Evolutionary conservation across 2,329 filamentous ascomycete species (phyloP).

Genomic region (Sodiomyces alkalinus): DNA sequence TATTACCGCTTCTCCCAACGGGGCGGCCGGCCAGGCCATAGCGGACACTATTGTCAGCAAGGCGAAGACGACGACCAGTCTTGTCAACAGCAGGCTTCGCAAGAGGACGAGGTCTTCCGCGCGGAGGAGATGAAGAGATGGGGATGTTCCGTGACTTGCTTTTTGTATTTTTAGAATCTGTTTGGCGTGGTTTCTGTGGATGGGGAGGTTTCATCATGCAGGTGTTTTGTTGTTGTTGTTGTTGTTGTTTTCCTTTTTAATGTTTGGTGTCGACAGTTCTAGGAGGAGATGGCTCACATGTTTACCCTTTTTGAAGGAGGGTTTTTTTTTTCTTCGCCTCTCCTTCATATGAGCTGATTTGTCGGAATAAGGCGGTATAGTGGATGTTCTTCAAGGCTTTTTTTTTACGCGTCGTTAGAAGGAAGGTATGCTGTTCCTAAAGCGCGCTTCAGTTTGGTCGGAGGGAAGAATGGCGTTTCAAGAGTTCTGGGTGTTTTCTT

Average conservation of each 20-base stretch:
- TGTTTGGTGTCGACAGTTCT: no score
- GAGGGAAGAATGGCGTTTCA: no score
- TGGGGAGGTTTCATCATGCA: background rate
- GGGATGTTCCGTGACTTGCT: no score
- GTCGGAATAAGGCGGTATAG: no score
- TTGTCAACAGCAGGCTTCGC: conserved; percentile 12
- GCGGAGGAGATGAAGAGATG: conserved; percentile 17
- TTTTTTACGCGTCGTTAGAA: background rate
- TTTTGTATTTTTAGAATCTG: no score
- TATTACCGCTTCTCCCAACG: conserved; percentile 22
- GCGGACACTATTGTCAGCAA: conserved; percentile 11
- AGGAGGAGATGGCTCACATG: background rate
- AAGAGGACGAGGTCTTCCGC: conserved; percentile 19
- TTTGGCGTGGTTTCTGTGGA: no score
- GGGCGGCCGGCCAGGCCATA: conserved; percentile 6
- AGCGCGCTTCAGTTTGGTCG: no score
- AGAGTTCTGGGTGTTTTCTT: no score
- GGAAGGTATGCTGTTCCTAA: no score
- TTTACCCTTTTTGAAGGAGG: background rate
- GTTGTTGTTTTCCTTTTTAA: background rate
- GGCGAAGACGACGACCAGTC: conserved; percentile 13
- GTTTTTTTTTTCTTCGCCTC: conserved; percentile 1
- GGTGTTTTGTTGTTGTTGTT: conserved; percentile 1
- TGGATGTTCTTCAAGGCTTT: background rate
- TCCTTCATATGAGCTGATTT: no score